These are phyloP conservation scores for Epichloe aotearoae DNA, from an alignment of 2,329 filamentous ascomycete genomes.

Conservation along the genomic window DNA sequence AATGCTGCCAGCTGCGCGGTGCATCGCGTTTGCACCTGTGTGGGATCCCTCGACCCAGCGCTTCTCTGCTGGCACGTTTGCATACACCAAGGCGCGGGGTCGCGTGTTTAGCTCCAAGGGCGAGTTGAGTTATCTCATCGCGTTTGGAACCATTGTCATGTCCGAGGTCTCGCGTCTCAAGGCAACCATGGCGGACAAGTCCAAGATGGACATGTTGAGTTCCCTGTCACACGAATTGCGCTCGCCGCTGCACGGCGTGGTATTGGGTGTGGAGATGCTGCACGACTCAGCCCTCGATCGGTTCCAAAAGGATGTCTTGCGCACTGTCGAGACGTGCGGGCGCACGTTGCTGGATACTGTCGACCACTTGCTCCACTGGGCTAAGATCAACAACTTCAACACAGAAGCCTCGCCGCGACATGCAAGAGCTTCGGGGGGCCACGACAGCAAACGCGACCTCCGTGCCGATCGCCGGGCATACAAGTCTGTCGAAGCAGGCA, in stretches of 20 bases:
- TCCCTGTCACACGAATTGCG: constrained; percentile 49
- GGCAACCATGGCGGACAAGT: constrained; percentile 24
- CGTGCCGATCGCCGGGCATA: background rate
- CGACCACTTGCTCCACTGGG: constrained; percentile 40
- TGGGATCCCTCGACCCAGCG: constrained; percentile 32
- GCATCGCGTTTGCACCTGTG: constrained; percentile 32
- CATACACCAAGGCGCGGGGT: constrained; percentile 31
- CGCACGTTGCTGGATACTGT: constrained; percentile 40
- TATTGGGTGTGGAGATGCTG: constrained; percentile 39
- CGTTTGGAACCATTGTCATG: constrained; percentile 42
- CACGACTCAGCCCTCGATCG: constrained; percentile 35
- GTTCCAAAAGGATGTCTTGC: constrained; percentile 31
- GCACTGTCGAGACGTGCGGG: constrained; percentile 36
- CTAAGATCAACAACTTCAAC: constrained; percentile 35
- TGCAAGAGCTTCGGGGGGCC: background rate
- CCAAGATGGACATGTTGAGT: constrained; percentile 45
- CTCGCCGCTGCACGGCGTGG: constrained; percentile 46
- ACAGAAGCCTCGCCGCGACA: constrained; percentile 3
- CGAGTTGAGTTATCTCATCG: constrained; percentile 37
- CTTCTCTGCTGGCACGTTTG: constrained; percentile 36
- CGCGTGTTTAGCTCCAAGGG: constrained; percentile 30
- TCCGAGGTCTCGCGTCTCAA: constrained; percentile 38
- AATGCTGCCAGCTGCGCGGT: constrained; percentile 30
- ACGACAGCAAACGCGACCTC: background rate
- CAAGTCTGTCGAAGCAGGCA: constrained; percentile 3